Evolutionary conservation across 176 grass and related monocot species (phyloP), one percentile per base, ranked within the genome.

Genomic region (Leersia perrieri): DNA sequence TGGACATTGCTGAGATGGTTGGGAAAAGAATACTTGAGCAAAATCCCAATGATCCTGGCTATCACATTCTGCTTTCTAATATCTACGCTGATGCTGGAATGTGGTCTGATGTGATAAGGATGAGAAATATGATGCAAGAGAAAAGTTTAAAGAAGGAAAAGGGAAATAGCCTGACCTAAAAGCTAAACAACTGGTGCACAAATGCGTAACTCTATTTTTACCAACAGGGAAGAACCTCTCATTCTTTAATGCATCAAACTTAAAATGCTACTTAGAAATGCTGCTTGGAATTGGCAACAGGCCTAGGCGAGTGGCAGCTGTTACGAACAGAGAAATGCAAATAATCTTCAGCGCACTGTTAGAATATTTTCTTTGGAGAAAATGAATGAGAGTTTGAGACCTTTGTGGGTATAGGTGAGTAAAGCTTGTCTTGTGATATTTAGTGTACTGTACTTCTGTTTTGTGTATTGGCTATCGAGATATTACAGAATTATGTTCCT

Each of bases 1-100:
- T 85, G 74, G 87, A 93, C 57, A 84, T 93, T 88, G 91, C 91
- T 85, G 91, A 88, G 55, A 68, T 88, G 29, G 85, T 85, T 33
- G 66, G 84, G 10, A 40, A 70, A 60, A 75, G 36, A 75, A 93
- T 90, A 84, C 90, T 90, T 82, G 87, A 90, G 60, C 82, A 74
- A 70, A 87, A 79, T 12, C 63, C 84, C 58, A 66, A 41, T 71
- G 87, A 93, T 87, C 85, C 91, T 65, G 91, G 91, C n/a, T 93
- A 93, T 49, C 86, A 90, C 64, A 82, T 93, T 88, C 81, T 93
- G 30, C 27, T 93, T 23, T 90, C 91, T 57, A 93, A 93, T 65
- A 90, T 90, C 20, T 93, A 93, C 82, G 91, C 91, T 11, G 72
- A 78, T 85, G 84, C 88, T 45, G 88, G 82, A 77, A 90, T 80